phyloP scores from a whole-genome alignment of 768 basidiomycete species.

The Sporobolomyces pararoseus region DNA sequence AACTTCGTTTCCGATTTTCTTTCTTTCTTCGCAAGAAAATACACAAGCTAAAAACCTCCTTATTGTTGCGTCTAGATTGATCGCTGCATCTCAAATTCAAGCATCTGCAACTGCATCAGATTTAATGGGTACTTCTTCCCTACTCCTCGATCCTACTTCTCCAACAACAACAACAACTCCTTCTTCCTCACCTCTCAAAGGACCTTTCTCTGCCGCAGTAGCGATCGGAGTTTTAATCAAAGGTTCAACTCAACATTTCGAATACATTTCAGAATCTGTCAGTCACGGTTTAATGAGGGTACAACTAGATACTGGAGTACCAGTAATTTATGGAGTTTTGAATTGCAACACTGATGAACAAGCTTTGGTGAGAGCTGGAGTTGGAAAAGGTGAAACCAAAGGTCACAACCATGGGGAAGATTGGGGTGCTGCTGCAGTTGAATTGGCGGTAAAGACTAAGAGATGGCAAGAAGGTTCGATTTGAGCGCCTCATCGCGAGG shows the following conservation, averaged over 20 bases:
- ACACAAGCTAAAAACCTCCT: no score
- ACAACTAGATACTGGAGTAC: slow-evolving; percentile 86
- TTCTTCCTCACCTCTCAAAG: slow-evolving; percentile 50
- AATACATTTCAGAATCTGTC: slow-evolving; percentile 94
- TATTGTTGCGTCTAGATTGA: no score
- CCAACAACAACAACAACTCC: slow-evolving; percentile 53
- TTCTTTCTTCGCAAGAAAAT: background rate
- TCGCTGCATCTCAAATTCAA: slow-evolving; percentile 80
- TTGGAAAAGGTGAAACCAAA: slow-evolving; percentile 61
- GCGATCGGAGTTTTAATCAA: slow-evolving; percentile 98
- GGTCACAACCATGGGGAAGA: slow-evolving; percentile 98
- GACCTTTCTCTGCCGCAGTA: slow-evolving; percentile 90
- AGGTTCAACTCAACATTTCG: slow-evolving; percentile 97
- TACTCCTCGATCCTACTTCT: slow-evolving; percentile 57
- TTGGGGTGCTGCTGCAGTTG: slow-evolving; percentile 94
- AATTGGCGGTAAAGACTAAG: slow-evolving; percentile 50
- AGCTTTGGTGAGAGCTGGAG: slow-evolving; percentile 87
- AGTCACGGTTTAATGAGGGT: slow-evolving; percentile 91
- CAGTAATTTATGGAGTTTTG: slow-evolving; percentile 93
- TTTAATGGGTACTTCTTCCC: slow-evolving; percentile 60
- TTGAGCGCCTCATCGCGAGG: no score
- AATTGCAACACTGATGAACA: slow-evolving; percentile 90
- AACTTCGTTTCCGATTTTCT: background rate
- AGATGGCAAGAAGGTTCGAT: slow-evolving; percentile 39
- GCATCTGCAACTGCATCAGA: slow-evolving; percentile 73